A percentile compares a stretch with the other conserved stretches of the same genome.
phyloP scores from a whole-genome alignment of 1,139 yeast genomes.

The Wickerhamiella pararugosa region DNA sequence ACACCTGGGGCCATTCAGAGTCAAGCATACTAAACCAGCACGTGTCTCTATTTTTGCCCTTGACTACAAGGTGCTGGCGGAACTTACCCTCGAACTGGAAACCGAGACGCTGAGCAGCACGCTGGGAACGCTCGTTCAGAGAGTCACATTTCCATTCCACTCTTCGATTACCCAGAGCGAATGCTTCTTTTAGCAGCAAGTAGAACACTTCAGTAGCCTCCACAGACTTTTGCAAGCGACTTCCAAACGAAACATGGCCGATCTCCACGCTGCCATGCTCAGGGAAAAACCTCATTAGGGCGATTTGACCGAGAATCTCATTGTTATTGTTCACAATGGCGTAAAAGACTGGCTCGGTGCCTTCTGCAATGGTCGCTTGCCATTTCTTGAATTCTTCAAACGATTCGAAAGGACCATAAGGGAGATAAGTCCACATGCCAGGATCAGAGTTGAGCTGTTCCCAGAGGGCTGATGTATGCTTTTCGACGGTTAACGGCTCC shows the following conservation, averaged over 20 bases:
- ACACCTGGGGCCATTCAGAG: slow-evolving; percentile 20
- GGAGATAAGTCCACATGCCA: no score
- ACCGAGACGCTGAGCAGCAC: slow-evolving; percentile 23
- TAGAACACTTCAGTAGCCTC: slow-evolving; percentile 23
- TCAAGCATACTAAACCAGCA: slow-evolving; percentile 23
- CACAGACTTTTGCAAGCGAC: slow-evolving; percentile 19
- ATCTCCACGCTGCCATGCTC: slow-evolving; percentile 20
- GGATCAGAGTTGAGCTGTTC: no score
- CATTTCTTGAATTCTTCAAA: no score
- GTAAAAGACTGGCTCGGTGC: no score
- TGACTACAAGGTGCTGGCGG: slow-evolving; percentile 20
- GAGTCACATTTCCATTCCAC: slow-evolving; percentile 25
- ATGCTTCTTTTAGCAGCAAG: slow-evolving; percentile 20
- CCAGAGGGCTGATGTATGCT: no score
- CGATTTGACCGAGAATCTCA: no score
- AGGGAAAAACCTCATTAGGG: slow-evolving; percentile 18
- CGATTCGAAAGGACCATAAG: no score
- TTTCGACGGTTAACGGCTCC: no score
- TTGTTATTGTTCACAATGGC: no score
- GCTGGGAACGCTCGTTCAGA: slow-evolving; percentile 20
- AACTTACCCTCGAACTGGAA: slow-evolving; percentile 23
- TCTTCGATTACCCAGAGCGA: slow-evolving; percentile 22
- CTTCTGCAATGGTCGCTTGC: no score
- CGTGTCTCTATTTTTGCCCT: slow-evolving; percentile 23
- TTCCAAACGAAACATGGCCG: slow-evolving; percentile 21